Percentiles rank a stretch among this genome's conserved stretches.
Evolutionary conservation across 139 green algal species (phyloP).

Genomic region (Chlorella sp.): DNA sequence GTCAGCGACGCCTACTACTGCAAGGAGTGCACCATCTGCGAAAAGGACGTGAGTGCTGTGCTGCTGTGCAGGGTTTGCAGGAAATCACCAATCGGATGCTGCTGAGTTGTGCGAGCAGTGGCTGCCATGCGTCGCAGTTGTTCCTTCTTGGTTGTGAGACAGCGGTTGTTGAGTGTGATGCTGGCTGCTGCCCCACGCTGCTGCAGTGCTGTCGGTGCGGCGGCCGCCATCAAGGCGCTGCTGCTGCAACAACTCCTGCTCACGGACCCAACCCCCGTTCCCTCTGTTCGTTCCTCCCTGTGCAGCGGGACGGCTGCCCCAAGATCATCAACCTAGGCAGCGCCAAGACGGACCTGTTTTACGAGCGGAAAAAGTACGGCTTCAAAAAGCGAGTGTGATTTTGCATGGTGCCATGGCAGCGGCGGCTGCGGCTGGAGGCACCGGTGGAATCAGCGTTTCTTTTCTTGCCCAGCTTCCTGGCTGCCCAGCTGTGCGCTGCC

Average conservation of each 20-base stretch:
- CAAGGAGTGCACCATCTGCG: constrained; percentile 97
- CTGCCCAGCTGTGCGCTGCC: background rate
- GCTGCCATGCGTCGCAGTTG: background rate
- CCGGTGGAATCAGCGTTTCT: too few relatives aligned
- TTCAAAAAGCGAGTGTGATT: constrained; percentile 22
- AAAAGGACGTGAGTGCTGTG: constrained; percentile 90
- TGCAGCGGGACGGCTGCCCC: constrained; percentile 95
- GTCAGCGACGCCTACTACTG: constrained; percentile 99
- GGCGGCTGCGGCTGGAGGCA: too few relatives aligned
- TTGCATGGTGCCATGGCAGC: background rate
- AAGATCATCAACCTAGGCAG: constrained; percentile 99
- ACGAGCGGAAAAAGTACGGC: constrained; percentile 70
- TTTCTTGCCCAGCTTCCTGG: background rate
- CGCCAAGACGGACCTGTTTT: constrained; percentile 95
- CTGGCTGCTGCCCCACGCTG: background rate
- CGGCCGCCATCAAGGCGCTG: background rate
- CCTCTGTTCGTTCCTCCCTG: background rate
- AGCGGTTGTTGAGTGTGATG: background rate
- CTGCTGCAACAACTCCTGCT: background rate
- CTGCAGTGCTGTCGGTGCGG: background rate
- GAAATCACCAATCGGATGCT: background rate
- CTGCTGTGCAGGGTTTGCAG: too few relatives aligned
- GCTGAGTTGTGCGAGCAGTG: background rate
- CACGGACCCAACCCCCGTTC: background rate
- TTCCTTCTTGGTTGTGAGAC: background rate